Conservation (phyloP, 257 asterid species). For the Catharanthus roseus region DNA sequence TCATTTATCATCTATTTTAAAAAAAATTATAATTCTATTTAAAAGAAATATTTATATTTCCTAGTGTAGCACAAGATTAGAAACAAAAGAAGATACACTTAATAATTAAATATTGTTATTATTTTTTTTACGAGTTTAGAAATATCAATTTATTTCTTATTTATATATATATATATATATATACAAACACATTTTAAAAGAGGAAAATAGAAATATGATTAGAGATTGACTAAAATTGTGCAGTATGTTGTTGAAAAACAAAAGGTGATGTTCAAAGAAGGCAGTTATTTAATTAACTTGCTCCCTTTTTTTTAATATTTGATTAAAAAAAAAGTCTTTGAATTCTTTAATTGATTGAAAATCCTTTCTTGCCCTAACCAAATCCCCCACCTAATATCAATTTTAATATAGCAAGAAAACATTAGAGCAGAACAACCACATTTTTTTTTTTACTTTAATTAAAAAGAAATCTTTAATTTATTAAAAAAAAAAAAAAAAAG, state of each 20-base stretch:
- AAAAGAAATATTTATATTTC: no score
- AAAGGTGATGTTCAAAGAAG: neutral
- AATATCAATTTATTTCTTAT: no score
- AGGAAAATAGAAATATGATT: neutral
- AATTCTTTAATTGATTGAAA: conserved; percentile 18
- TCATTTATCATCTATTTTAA: no score
- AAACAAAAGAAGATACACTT: no score
- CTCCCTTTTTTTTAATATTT: conserved; percentile 18
- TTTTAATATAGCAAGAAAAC: conserved; percentile 46
- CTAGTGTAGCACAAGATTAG: no score
- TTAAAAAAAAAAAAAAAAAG: conserved; percentile 8
- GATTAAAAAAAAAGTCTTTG: conserved; percentile 16
- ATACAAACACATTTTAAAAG: neutral
- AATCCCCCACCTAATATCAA: conserved; percentile 66
- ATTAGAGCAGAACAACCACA: conserved; percentile 35
- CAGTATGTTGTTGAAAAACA: neutral
- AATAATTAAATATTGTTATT: no score
- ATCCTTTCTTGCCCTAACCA: conserved; percentile 40
- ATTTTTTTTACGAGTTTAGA: no score
- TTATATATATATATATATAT: no score
- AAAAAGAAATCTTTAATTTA: no score
- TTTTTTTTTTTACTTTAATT: conserved; percentile 15
- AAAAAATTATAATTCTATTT: no score
- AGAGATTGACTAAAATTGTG: neutral
- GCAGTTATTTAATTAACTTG: conserved; percentile 8